Percentiles rank a stretch among this genome's conserved stretches.
phyloP scores from a whole-genome alignment of 2,329 filamentous ascomycete species.

The Daldinia sp. region DNA sequence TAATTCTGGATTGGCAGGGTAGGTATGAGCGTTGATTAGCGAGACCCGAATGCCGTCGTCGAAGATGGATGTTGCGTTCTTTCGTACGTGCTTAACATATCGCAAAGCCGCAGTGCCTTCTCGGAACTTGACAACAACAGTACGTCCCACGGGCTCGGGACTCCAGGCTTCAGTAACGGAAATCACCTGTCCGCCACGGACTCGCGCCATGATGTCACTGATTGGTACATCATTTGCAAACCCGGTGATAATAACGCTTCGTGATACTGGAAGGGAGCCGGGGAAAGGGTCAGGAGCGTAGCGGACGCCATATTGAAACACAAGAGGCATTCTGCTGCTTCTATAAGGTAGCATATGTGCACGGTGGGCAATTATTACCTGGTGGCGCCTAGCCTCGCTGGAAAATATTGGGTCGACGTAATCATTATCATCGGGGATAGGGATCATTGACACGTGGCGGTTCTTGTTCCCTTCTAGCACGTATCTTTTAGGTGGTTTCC shows the following conservation, averaged over 20 bases:
- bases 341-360: not conserved
- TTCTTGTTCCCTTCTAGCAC: not conserved
- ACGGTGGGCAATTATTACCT: not conserved
- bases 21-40: conserved; percentile 13
- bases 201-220: not conserved
- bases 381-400: not conserved
- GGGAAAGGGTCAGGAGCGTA: not conserved
- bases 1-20: conserved; percentile 7
- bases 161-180: not conserved
- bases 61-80: not conserved
- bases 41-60: not conserved
- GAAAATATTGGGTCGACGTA: conserved; percentile 1
- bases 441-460: not conserved
- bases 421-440: not conserved
- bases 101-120: not conserved
- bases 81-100: conserved; percentile 13
- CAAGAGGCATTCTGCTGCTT: not conserved
- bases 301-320: not conserved
- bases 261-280: not conserved
- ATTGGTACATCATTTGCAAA: not conserved
- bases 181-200: not conserved
- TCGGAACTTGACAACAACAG: not conserved
- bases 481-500: not conserved
- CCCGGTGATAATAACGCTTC: not conserved
- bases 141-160: not conserved